Evolutionary conservation across 176 grass and related monocot species (phyloP).

Genomic region (Carex parvula): DNA sequence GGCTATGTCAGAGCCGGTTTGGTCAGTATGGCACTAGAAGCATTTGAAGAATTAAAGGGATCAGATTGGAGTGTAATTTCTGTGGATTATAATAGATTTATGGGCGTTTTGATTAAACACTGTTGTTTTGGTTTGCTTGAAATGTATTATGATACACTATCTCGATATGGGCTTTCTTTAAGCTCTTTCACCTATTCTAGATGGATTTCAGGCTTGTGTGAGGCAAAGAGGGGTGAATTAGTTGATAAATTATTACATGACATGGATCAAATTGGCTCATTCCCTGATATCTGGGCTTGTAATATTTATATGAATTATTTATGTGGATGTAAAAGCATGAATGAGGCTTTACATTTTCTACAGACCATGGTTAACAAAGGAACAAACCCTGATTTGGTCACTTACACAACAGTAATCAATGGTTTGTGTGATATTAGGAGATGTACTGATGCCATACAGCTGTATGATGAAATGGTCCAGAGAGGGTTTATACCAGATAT

Average conservation of each 20-base stretch:
- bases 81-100: constrained; percentile 48
- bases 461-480: constrained; percentile 42
- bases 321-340: constrained; percentile 32
- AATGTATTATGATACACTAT: constrained; percentile 35
- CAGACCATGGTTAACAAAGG: constrained; percentile 36
- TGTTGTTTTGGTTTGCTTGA: constrained; percentile 37
- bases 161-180: constrained; percentile 32
- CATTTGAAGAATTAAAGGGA: constrained; percentile 39
- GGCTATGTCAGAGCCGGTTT: constrained; percentile 33
- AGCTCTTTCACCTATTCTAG: constrained; percentile 47
- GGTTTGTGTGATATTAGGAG: constrained; percentile 36
- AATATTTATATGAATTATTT: constrained; percentile 52
- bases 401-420: constrained; percentile 39
- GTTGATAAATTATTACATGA: constrained; percentile 41
- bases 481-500: constrained; percentile 32
- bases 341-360: constrained; percentile 38
- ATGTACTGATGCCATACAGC: constrained; percentile 33
- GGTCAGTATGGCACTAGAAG: constrained; percentile 28
- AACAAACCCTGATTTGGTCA: constrained; percentile 43
- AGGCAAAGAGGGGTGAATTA: constrained; percentile 30
- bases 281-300: constrained; percentile 49
- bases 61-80: constrained; percentile 36
- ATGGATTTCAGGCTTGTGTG: constrained; percentile 40
- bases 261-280: constrained; percentile 32
- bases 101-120: constrained; percentile 37